Base-by-base conservation (phyloP, 768 basidiomycete species). In the Boletus rubroflammeus region DNA sequence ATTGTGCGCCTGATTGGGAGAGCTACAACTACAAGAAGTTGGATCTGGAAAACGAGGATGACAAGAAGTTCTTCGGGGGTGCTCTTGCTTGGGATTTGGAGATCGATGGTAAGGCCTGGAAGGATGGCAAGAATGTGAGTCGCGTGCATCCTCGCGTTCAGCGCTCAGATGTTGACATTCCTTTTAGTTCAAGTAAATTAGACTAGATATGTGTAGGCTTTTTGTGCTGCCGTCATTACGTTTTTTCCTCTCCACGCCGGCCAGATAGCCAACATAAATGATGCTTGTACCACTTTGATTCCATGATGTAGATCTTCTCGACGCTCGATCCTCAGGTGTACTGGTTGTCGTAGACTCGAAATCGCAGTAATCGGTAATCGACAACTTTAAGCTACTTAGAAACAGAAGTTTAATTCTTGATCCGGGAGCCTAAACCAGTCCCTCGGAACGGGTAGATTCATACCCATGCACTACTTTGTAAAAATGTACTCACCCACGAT, bases 81-180 rank as follows among this genome's bases (percentile, higher is more conserved):
- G 90, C 90, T 25, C 82, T 96, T 62, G 90, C 93, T 45, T 98
- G 96, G 96, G 93, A 96, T 76, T 74, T 96, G 56, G 84, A 88
- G 74, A 63, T 97, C 52, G 85, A 86, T 60, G 96, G 88, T 29
- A 93, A 91, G 82, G 81, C 82, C 70, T 97, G 92, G 91, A 85
- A 75, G 47, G 94, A 95, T 75, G 90, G 90, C 60, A 92, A 92
- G 80, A 88, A 85, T 70, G 88, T 92, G 70, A 77, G 90, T 82
- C 15, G 25, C 51, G n/a, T 44, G 28, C 39, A 51, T 43, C 38
- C 25, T 43, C 28, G 11, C 15, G 19, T 47, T n/a, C 5, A 8
- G 5, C 13, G 17, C 15, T 28, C 21, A 9, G 14, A 36, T 31
- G 3, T n/a, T 60, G 31, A 66, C 34, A 0, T 13, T 10, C 3